A percentile compares a stretch with the other conserved stretches of the same genome.
Conservation (phyloP, 148 eudicot species). For the Silene conica region DNA sequence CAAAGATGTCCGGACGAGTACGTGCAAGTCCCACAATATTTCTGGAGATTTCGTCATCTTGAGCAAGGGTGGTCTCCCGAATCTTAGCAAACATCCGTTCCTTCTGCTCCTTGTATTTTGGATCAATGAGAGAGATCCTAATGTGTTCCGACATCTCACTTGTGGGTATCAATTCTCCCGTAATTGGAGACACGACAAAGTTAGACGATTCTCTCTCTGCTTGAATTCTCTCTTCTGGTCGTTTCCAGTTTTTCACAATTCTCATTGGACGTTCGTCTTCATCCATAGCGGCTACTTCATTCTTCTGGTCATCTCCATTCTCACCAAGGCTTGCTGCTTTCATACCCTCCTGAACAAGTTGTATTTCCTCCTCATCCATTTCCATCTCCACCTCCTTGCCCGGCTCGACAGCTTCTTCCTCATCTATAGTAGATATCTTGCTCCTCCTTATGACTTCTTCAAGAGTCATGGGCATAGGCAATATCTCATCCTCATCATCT, state of each 20-base stretch:
- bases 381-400: slow-evolving; percentile 84
- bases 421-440: slow-evolving; percentile 54
- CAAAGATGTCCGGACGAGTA: slow-evolving; percentile 81
- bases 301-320: slow-evolving; percentile 40
- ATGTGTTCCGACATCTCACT: slow-evolving; percentile 87
- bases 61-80: slow-evolving; percentile 79
- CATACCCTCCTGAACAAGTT: slow-evolving; percentile 83
- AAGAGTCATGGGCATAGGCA: slow-evolving; percentile 81
- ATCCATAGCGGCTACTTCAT: slow-evolving; percentile 36
- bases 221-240: slow-evolving; percentile 72
- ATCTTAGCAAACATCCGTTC: slow-evolving; percentile 91
- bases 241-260: slow-evolving; percentile 77
- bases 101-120: slow-evolving; percentile 82
- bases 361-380: slow-evolving; percentile 86
- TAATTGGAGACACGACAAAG: slow-evolving; percentile 69
- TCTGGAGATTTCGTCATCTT: slow-evolving; percentile 71
- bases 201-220: slow-evolving; percentile 69
- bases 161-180: slow-evolving; percentile 62
- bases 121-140: slow-evolving; percentile 84
- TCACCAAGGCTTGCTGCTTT: slow-evolving; percentile 64
- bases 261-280: slow-evolving; percentile 78
- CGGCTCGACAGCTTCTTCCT: slow-evolving; percentile 60
- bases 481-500: slow-evolving; percentile 72
- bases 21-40: slow-evolving; percentile 81
- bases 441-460: slow-evolving; percentile 86